Evolutionary conservation across 1,139 yeast genomes (phyloP).

Genomic region (Protomyces macrosporus): DNA sequence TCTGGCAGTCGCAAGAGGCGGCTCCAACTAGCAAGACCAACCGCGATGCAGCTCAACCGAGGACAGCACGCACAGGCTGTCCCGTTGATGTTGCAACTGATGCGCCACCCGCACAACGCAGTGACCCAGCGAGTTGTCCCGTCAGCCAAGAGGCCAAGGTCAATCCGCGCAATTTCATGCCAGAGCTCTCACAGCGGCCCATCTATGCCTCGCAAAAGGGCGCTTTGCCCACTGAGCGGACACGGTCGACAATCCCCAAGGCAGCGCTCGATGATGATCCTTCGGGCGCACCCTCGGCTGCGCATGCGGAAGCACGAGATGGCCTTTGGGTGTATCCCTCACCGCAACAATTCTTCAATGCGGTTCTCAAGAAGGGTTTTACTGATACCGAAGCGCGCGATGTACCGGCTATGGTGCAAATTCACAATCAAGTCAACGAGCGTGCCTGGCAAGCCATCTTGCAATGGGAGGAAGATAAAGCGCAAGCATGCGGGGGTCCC

Average conservation of each 20-base stretch:
- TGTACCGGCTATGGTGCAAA: slow-evolving; percentile 87
- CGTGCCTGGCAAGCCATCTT: slow-evolving; percentile 82
- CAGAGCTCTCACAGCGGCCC: slow-evolving; percentile 6
- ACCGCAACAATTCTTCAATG: slow-evolving; percentile 88
- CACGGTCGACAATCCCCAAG: slow-evolving; percentile 24
- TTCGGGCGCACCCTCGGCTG: not conserved
- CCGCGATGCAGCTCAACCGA: not conserved
- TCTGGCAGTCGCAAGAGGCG: not conserved
- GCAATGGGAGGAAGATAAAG: slow-evolving; percentile 72
- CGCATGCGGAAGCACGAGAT: not conserved
- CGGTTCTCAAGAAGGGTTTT: slow-evolving; percentile 89
- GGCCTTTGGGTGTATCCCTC: slow-evolving; percentile 92
- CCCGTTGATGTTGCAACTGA: not conserved
- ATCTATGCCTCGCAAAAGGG: not conserved
- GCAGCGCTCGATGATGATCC: slow-evolving; percentile 6
- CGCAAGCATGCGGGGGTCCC: slow-evolving; percentile 76
- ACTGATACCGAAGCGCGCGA: slow-evolving; percentile 65
- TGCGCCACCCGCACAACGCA: not conserved
- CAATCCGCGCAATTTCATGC: slow-evolving; percentile 23
- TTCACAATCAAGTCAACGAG: slow-evolving; percentile 91
- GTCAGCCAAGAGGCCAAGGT: slow-evolving; percentile 9
- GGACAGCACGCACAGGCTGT: not conserved
- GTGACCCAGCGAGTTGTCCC: slow-evolving; percentile 4
- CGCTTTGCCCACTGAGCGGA: slow-evolving; percentile 20
- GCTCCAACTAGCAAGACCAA: not conserved